Percentiles rank a stretch among this genome's conserved stretches.
Evolutionary conservation across 108 stramenopile species (phyloP).

Genomic region (Poteriospumella lacustris): DNA sequence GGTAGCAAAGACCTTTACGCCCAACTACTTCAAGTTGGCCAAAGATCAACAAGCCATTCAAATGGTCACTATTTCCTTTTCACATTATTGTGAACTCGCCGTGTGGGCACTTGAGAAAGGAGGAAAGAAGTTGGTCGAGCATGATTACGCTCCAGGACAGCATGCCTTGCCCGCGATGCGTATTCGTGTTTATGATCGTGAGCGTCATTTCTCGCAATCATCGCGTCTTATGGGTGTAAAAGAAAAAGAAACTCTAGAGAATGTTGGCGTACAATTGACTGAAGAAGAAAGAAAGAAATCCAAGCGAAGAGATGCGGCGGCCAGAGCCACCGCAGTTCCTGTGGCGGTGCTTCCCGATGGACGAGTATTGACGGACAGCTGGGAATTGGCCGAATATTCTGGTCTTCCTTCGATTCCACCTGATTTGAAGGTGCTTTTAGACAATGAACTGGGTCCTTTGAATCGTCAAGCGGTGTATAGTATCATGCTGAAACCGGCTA

Average conservation of each 20-base stretch:
- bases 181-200: background rate
- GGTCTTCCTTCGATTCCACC: background rate
- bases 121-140: background rate
- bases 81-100: conserved; percentile 3
- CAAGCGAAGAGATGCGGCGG: background rate
- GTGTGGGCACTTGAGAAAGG: background rate
- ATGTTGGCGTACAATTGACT: too few relatives aligned
- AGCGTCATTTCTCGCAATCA: background rate
- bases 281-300: too few relatives aligned
- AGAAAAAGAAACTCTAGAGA: background rate
- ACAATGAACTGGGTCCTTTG: background rate
- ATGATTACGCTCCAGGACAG: background rate
- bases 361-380: background rate
- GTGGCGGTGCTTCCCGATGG: background rate
- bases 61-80: background rate
- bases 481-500: background rate
- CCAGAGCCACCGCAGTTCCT: background rate
- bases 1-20: background rate
- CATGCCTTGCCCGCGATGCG: background rate
- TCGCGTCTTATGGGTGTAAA: background rate
- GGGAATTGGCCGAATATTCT: background rate
- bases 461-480: background rate
- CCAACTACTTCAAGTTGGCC: background rate
- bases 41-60: background rate
- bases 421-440: background rate